Conservation (phyloP, 495 filamentous ascomycete species). For the Penicillium taxi region DNA sequence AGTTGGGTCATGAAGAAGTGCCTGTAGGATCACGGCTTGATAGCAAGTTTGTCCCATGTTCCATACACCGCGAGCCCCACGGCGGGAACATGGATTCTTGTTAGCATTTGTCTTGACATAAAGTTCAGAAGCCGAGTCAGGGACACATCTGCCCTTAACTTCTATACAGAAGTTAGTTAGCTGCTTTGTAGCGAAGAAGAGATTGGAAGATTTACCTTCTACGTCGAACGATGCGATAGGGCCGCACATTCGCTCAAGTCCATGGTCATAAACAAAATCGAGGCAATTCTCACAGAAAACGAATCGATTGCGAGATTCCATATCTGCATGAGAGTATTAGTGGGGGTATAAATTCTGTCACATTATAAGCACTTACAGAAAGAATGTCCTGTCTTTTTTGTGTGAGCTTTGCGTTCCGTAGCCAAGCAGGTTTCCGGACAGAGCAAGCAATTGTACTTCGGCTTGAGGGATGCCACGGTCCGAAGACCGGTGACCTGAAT, state of each 20-base stretch:
- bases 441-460: slow-evolving; percentile 35
- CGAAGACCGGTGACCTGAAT: slow-evolving; percentile 21
- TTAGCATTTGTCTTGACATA: slow-evolving; percentile 38
- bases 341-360: background rate
- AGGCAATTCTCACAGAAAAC: slow-evolving; percentile 78
- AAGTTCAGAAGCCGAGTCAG: slow-evolving; percentile 30
- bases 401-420: slow-evolving; percentile 30
- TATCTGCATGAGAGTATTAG: slow-evolving; percentile 47
- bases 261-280: slow-evolving; percentile 83
- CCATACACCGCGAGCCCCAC: slow-evolving; percentile 73
- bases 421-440: slow-evolving; percentile 31
- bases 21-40: slow-evolving; percentile 84
- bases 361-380: slow-evolving; percentile 28
- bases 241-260: slow-evolving; percentile 58
- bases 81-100: slow-evolving; percentile 37
- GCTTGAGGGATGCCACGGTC: slow-evolving; percentile 26
- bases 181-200: background rate
- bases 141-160: slow-evolving; percentile 15
- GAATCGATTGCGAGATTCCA: slow-evolving; percentile 69
- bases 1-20: slow-evolving; percentile 79
- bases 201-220: slow-evolving; percentile 11
- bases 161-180: slow-evolving; percentile 9
- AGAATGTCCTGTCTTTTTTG: slow-evolving; percentile 34
- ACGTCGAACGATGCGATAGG: slow-evolving; percentile 21
- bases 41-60: slow-evolving; percentile 94